Evolutionary conservation across 2,329 filamentous ascomycete species (phyloP), one percentile per base, ranked within the genome.

Genomic region (Venturiaceae sp.): DNA sequence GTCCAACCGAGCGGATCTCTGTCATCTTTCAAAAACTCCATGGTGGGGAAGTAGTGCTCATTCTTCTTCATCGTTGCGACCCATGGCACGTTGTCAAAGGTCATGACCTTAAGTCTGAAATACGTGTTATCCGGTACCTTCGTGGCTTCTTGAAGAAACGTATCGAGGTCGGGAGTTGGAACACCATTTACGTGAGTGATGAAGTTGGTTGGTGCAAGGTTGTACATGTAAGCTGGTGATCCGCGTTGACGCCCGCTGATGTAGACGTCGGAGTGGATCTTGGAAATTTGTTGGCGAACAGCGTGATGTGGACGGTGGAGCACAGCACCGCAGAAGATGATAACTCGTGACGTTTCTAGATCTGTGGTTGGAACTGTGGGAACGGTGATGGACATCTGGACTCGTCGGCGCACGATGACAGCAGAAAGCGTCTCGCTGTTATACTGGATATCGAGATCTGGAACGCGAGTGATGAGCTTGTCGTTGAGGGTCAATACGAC

Each of bases 51-150:
- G 71, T 99, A 99, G 73, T 99, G 94, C 70, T 99, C 92, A 66
- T 96, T 96, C 82, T 97, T 97, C 84, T 99, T 99, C 89, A 99
- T 96, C 8, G 94, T 99, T 39, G 95, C 90, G n/a, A 99, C 91
- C 91, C 94, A 99, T 3, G 92, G 92, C 9, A 99, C 91, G 67
- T 95, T 95, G 72, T 99, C 94, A 68, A 99, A 99, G 0, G 94
- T 97, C 71, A 97, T 90, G n/a, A 94, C 90, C 71, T 92, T 92
- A 57, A 99, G 80, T 19, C 94, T 86, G 84, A 99, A 99, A 74
- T 99, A 99, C 1, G 91, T 96, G 68, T 99, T 99, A 66, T 99
- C 91, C 0, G 90, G 88, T 65, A 99, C 96, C 72, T 88, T 86
- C 65, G 87, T 83, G 19, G 95, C 91, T 63, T 91, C 88, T 28